Conservation (phyloP, 2,329 filamentous ascomycete species). For the Alternaria ethzedia region DNA sequence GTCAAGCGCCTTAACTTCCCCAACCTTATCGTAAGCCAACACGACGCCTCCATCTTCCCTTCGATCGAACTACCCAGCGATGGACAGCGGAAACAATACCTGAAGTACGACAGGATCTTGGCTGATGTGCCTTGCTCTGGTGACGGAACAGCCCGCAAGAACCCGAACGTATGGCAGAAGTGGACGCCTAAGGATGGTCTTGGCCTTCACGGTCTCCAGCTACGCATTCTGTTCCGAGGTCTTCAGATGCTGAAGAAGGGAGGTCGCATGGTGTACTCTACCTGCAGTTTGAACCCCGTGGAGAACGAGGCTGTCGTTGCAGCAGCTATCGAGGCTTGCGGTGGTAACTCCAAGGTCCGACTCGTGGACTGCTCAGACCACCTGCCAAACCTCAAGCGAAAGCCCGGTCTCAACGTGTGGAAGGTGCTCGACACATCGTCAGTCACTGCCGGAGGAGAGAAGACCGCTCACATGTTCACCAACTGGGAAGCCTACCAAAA, state of each 20-base stretch:
- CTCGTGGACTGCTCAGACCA: slow-evolving; percentile 83
- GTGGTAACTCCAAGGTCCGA: slow-evolving; percentile 79
- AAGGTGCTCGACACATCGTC: slow-evolving; percentile 70
- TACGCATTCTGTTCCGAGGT: slow-evolving; percentile 87
- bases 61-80: slow-evolving; percentile 81
- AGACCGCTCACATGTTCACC: slow-evolving; percentile 77
- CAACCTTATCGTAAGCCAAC: slow-evolving; percentile 95
- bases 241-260: slow-evolving; percentile 96
- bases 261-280: slow-evolving; percentile 94
- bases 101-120: slow-evolving; percentile 96
- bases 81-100: slow-evolving; percentile 68
- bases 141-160: slow-evolving; percentile 93
- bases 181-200: slow-evolving; percentile 89
- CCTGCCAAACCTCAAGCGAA: slow-evolving; percentile 77
- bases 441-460: slow-evolving; percentile 60
- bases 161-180: slow-evolving; percentile 90
- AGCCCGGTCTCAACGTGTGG: slow-evolving; percentile 80
- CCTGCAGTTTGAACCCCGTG: slow-evolving; percentile 97
- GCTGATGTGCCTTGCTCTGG: slow-evolving; percentile 97
- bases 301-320: slow-evolving; percentile 95
- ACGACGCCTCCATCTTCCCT: slow-evolving; percentile 95
- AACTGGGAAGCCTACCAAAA: slow-evolving; percentile 83
- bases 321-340: slow-evolving; percentile 87
- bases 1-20: slow-evolving; percentile 96
- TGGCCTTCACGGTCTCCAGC: slow-evolving; percentile 85